phyloP scores from a whole-genome alignment of 1,284 basidiomycete genomes.

The Tetrapyrgos nigripes region DNA sequence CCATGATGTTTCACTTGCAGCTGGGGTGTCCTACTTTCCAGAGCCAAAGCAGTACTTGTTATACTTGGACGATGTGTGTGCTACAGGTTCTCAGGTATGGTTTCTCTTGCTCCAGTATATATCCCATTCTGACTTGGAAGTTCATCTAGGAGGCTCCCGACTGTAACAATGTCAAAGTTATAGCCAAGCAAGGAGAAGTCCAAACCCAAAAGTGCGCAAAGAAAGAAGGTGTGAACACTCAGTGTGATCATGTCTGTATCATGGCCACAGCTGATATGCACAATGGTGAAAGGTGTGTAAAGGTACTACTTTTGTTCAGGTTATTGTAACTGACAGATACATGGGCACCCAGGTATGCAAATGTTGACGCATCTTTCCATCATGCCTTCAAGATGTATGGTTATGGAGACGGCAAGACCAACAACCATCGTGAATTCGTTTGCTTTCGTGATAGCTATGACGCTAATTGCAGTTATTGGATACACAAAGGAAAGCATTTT shows the following conservation, averaged over 20 bases:
- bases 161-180: too few species aligned
- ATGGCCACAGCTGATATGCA: too few species aligned
- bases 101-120: too few species aligned
- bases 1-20: not conserved
- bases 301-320: not conserved
- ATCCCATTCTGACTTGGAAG: too few species aligned
- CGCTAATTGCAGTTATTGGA: not conserved
- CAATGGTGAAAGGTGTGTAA: not conserved
- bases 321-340: not conserved
- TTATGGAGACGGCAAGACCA: not conserved
- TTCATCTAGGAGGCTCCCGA: too few species aligned
- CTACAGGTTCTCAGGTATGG: too few species aligned
- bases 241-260: not conserved
- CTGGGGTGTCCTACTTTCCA: conserved; percentile 1
- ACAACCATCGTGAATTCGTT: not conserved
- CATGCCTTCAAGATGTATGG: not conserved
- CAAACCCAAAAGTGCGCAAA: not conserved
- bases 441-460: not conserved
- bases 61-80: too few species aligned
- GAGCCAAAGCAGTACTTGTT: too few species aligned
- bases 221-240: not conserved
- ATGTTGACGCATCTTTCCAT: not conserved
- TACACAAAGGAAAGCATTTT: too few species aligned
- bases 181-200: not conserved
- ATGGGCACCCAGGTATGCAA: not conserved